Conservation (phyloP, 192 early-diverging fungal genomes). For the Mycoemilia scoparia region DNA sequence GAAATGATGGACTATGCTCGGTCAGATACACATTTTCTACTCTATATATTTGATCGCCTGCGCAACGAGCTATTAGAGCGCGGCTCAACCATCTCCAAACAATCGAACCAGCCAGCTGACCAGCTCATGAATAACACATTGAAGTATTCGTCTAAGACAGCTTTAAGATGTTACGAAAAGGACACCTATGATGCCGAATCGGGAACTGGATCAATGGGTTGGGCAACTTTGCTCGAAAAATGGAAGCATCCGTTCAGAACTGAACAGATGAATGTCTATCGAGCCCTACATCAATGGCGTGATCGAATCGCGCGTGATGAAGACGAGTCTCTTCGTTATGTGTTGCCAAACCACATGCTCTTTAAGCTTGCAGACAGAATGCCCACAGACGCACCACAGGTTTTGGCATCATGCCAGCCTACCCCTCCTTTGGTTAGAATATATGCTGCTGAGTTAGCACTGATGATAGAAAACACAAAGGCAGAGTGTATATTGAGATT, state of each 20-base stretch:
- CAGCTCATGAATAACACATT: slow-evolving; percentile 23
- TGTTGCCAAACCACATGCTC: slow-evolving; percentile 82
- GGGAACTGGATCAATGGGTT: slow-evolving; percentile 65
- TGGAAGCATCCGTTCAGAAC: slow-evolving; percentile 33
- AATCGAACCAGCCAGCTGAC: slow-evolving; percentile 23
- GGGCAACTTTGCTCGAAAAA: slow-evolving; percentile 48
- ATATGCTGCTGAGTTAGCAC: slow-evolving; percentile 57
- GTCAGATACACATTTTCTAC: slow-evolving; percentile 86
- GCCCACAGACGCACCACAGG: slow-evolving; percentile 45
- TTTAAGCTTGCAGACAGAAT: slow-evolving; percentile 47
- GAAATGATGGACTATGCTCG: slow-evolving; percentile 91
- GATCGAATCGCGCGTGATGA: slow-evolving; percentile 79
- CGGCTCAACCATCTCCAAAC: slow-evolving; percentile 6
- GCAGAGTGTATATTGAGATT: slow-evolving; percentile 1
- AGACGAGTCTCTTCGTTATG: slow-evolving; percentile 78
- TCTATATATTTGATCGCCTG: slow-evolving; percentile 89
- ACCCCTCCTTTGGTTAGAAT: slow-evolving; percentile 72
- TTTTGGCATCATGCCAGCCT: slow-evolving; percentile 60
- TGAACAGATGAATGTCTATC: slow-evolving; percentile 61
- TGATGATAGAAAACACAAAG: slow-evolving; percentile 19
- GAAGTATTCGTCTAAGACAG: slow-evolving; percentile 46
- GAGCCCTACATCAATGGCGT: slow-evolving; percentile 82
- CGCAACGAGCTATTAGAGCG: slow-evolving; percentile 56
- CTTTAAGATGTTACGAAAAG: slow-evolving; percentile 57
- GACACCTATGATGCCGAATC: slow-evolving; percentile 62